A percentile compares a stretch with the other conserved stretches of the same genome.
phyloP scores from a whole-genome alignment of 169 alveolate species.

The Plasmodium berghei region DNA sequence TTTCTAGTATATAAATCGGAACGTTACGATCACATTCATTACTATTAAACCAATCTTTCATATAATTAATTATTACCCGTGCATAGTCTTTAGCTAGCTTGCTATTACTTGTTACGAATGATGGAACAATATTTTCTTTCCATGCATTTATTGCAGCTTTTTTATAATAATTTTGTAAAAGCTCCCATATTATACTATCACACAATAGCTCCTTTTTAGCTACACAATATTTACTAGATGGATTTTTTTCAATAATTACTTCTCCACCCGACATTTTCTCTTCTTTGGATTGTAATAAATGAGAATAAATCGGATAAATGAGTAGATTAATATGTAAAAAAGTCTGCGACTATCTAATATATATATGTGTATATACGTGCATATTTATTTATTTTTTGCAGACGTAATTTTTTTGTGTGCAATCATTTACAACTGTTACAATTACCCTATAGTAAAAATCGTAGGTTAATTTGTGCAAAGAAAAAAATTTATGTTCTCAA shows the following conservation, averaged over 20 bases:
- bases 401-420: no score
- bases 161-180: slow-evolving; percentile 85
- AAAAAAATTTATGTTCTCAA: no score
- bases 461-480: no score
- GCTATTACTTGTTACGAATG: slow-evolving; percentile 88
- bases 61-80: slow-evolving; percentile 83
- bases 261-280: slow-evolving; percentile 83
- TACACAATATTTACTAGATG: slow-evolving; percentile 82
- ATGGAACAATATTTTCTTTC: slow-evolving; percentile 88
- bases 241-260: slow-evolving; percentile 86
- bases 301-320: background rate
- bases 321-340: background rate
- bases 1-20: slow-evolving; percentile 82
- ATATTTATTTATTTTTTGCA: background rate
- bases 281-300: background rate
- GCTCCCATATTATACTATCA: slow-evolving; percentile 86
- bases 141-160: slow-evolving; percentile 88
- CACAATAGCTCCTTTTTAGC: slow-evolving; percentile 81
- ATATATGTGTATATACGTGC: background rate
- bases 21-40: slow-evolving; percentile 74
- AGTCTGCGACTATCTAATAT: background rate
- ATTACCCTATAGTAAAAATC: no score
- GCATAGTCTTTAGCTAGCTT: slow-evolving; percentile 89
- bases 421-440: no score
- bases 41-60: slow-evolving; percentile 82